Evolutionary conservation across 2,329 filamentous ascomycete genomes (phyloP).

Genomic region (Nigrograna mackinnonii): DNA sequence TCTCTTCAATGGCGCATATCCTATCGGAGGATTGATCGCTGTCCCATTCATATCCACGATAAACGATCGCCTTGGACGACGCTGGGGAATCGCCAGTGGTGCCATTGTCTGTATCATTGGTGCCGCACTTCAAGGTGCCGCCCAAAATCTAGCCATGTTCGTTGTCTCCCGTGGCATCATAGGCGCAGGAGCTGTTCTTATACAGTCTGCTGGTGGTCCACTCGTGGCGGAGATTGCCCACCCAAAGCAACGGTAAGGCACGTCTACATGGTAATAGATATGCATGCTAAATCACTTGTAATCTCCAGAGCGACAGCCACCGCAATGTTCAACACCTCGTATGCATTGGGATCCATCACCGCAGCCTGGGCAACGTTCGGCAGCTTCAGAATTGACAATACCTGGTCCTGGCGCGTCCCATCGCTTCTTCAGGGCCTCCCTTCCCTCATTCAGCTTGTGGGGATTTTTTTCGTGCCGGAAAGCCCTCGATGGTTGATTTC

Average conservation of each 20-base stretch:
- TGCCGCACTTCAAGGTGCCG: conserved; percentile 59
- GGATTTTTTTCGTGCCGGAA: conserved; percentile 37
- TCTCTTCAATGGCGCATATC: conserved; percentile 63
- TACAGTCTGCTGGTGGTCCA: conserved; percentile 66
- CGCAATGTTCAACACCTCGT: conserved; percentile 72
- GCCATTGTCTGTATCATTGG: conserved; percentile 60
- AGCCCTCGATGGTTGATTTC: conserved; percentile 37
- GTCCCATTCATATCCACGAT: conserved; percentile 62
- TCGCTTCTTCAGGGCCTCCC: conserved; percentile 67
- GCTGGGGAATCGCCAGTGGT: conserved; percentile 61
- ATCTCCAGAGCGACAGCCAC: no score
- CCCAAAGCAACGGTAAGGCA: conserved; percentile 71
- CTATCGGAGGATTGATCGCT: conserved; percentile 61
- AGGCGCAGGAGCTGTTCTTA: conserved; percentile 72
- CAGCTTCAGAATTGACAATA: conserved; percentile 58
- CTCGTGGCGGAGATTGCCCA: conserved; percentile 69
- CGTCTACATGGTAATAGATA: no score
- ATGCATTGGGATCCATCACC: conserved; percentile 61
- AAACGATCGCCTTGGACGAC: conserved; percentile 59
- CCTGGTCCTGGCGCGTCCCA: conserved; percentile 71
- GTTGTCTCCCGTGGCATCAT: conserved; percentile 64
- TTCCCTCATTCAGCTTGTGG: conserved; percentile 61
- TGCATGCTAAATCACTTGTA: no score
- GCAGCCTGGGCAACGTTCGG: conserved; percentile 68
- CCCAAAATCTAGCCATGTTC: conserved; percentile 55